Evolutionary conservation across 768 basidiomycete genomes (phyloP).

Genomic region (Russula virescens): DNA sequence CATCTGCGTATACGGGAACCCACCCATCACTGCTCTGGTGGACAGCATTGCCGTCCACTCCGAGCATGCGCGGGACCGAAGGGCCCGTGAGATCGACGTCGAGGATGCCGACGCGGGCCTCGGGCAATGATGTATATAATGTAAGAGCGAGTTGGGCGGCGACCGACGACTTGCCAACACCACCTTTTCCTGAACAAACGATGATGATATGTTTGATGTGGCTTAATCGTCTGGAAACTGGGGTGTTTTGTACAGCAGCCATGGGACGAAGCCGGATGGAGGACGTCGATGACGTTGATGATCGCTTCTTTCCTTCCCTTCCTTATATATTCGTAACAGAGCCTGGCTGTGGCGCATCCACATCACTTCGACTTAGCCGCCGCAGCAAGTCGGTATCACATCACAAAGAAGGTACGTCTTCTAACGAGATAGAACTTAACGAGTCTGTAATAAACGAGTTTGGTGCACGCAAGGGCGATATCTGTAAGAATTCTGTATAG

Average conservation of each 20-base stretch:
- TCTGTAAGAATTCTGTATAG: too few species aligned
- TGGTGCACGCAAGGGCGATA: too few species aligned
- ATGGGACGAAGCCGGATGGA: neutral
- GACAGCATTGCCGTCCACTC: slow-evolving; percentile 78
- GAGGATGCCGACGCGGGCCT: slow-evolving; percentile 75
- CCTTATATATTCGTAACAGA: too few species aligned
- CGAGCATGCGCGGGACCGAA: slow-evolving; percentile 93
- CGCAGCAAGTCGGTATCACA: too few species aligned
- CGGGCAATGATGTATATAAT: slow-evolving; percentile 64
- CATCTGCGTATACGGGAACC: slow-evolving; percentile 97
- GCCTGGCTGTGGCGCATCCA: too few species aligned
- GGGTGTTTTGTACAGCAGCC: slow-evolving; percentile 39
- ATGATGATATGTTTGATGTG: slow-evolving; percentile 82
- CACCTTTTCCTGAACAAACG: slow-evolving; percentile 94
- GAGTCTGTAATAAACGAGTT: too few species aligned
- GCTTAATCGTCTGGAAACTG: slow-evolving; percentile 64
- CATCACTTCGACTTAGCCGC: too few species aligned
- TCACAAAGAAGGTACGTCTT: too few species aligned
- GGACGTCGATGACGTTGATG: too few species aligned
- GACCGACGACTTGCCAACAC: slow-evolving; percentile 98
- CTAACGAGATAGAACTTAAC: too few species aligned
- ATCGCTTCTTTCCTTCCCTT: too few species aligned
- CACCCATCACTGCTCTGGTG: slow-evolving; percentile 94
- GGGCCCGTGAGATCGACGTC: slow-evolving; percentile 94
- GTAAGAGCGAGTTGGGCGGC: slow-evolving; percentile 87